These are phyloP conservation scores for Albifimbria verrucaria DNA, from an alignment of 2,329 filamentous ascomycete genomes.

Conservation along the genomic window DNA sequence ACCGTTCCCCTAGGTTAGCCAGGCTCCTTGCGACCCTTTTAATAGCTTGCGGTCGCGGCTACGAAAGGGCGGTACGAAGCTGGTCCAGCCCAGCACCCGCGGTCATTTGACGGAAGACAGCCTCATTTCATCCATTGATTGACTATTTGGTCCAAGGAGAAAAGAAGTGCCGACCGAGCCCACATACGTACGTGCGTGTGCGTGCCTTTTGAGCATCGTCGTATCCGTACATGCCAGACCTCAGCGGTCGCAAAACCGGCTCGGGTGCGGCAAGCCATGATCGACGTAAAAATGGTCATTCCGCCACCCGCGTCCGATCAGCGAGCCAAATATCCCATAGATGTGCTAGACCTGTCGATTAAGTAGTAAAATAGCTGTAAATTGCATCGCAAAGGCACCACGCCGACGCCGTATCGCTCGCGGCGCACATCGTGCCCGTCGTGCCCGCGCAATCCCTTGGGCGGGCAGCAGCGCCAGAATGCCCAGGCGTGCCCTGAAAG, in stretches of 20 bases:
- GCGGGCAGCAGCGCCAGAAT: not conserved
- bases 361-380: not conserved
- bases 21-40: not conserved
- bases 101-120: not conserved
- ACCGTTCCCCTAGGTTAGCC: not conserved
- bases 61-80: no score
- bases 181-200: no score
- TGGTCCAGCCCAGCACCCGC: no score
- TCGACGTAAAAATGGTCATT: not conserved
- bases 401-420: not conserved
- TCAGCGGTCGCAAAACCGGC: not conserved
- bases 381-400: not conserved
- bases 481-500: slow-evolving; percentile 9
- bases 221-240: not conserved
- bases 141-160: no score
- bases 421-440: not conserved
- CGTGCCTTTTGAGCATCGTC: not conserved
- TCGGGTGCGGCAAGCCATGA: slow-evolving; percentile 3
- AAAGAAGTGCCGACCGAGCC: no score
- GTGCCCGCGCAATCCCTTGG: not conserved
- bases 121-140: not conserved
- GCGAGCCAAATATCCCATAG: not conserved
- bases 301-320: slow-evolving; percentile 1
- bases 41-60: not conserved
- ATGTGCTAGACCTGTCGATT: not conserved